phyloP scores from a whole-genome alignment of 768 basidiomycete genomes.

The Boletus patriciae region DNA sequence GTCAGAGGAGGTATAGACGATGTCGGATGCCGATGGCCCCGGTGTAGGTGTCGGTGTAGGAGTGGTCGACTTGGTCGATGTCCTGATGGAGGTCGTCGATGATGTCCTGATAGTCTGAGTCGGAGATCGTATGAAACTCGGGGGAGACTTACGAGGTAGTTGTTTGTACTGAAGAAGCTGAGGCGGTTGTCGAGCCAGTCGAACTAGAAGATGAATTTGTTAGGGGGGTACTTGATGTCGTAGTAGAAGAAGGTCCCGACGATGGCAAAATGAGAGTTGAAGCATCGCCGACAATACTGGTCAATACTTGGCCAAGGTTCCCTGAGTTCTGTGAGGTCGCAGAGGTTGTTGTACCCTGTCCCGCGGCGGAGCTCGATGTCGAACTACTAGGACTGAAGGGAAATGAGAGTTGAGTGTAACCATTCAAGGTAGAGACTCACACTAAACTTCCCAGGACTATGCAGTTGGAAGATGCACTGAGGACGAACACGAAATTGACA shows the following conservation, averaged over 20 bases:
- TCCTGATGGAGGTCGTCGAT: constrained; percentile 13
- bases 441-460: constrained; percentile 20
- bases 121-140: background rate
- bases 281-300: constrained; percentile 14
- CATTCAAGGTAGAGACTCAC: constrained; percentile 16
- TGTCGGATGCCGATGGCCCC: constrained; percentile 19
- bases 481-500: background rate
- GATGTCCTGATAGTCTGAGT: constrained; percentile 8
- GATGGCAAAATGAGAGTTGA: constrained; percentile 14
- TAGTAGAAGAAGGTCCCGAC: constrained; percentile 19
- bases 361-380: background rate
- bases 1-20: constrained; percentile 25
- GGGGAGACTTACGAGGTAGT: constrained; percentile 22
- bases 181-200: constrained; percentile 25
- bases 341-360: background rate
- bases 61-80: constrained; percentile 9
- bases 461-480: background rate
- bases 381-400: constrained; percentile 12
- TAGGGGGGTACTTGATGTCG: constrained; percentile 17
- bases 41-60: constrained; percentile 16
- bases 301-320: constrained; percentile 12
- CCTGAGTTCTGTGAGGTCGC: background rate
- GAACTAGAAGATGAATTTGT: constrained; percentile 27
- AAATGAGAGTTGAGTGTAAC: background rate
- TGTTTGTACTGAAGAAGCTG: constrained; percentile 2